A percentile compares a stretch with the other conserved stretches of the same genome.
Evolutionary conservation across 2,329 filamentous ascomycete species (phyloP).

Genomic region (Botrytis tulipae): DNA sequence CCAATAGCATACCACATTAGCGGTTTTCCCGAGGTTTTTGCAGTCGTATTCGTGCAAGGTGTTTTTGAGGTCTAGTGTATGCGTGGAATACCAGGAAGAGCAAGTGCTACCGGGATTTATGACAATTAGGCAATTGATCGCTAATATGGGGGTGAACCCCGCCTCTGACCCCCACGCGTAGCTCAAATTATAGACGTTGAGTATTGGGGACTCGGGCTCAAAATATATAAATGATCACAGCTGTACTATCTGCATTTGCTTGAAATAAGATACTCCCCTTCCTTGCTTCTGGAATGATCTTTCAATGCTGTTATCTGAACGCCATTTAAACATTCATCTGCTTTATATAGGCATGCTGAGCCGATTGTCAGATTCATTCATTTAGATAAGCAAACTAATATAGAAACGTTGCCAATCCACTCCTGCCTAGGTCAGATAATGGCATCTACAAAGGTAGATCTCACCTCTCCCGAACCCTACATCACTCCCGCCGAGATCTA

Average conservation of each 20-base stretch:
- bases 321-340: background rate
- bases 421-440: background rate
- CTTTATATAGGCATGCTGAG: background rate
- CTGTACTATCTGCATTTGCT: background rate
- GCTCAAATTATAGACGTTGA: background rate
- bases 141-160: background rate
- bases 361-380: background rate
- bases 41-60: background rate
- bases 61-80: background rate
- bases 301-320: background rate
- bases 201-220: background rate
- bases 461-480: constrained; percentile 10
- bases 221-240: background rate
- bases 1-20: constrained; percentile 2
- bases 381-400: background rate
- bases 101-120: background rate
- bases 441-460: constrained; percentile 9
- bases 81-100: background rate
- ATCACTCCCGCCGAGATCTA: constrained; percentile 23
- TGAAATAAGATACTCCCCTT: background rate
- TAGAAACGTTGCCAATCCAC: background rate
- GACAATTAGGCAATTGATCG: background rate
- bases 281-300: background rate
- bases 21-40: background rate
- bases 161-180: background rate